These are phyloP conservation scores for Leptographium wingfieldii DNA, from an alignment of 2,329 filamentous ascomycete genomes.

Conservation along the genomic window DNA sequence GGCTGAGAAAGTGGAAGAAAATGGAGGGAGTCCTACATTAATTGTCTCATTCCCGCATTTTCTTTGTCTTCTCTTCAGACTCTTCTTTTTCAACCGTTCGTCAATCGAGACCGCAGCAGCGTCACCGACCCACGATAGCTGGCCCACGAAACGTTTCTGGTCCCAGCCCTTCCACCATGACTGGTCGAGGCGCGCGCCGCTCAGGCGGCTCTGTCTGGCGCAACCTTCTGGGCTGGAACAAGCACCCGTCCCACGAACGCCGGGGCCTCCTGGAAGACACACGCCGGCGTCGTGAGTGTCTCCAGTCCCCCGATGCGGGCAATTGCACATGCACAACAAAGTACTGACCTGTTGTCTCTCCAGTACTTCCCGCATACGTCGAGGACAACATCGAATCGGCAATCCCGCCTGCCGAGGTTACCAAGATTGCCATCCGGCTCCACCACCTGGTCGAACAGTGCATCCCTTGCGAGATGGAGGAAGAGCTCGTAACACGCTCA, in stretches of 20 bases:
- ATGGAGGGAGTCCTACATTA: background rate
- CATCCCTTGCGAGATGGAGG: slow-evolving; percentile 80
- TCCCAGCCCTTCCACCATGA: background rate
- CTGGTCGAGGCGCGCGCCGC: background rate
- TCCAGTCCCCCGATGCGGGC: background rate
- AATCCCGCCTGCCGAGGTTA: slow-evolving; percentile 67
- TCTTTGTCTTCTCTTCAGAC: background rate
- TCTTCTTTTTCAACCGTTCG: background rate
- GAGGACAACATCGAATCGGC: slow-evolving; percentile 49
- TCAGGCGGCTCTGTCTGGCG: slow-evolving; percentile 11
- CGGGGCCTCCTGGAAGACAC: slow-evolving; percentile 20
- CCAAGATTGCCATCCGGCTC: slow-evolving; percentile 76
- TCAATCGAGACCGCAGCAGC: background rate
- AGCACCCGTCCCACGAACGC: slow-evolving; percentile 14
- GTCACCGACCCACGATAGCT: background rate
- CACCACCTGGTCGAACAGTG: slow-evolving; percentile 85
- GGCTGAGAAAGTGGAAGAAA: background rate
- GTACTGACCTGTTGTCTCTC: background rate
- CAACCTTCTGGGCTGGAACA: slow-evolving; percentile 20
- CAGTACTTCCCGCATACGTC: slow-evolving; percentile 54
- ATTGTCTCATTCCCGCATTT: background rate
- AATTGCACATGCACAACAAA: too few species aligned
- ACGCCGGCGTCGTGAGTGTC: slow-evolving; percentile 17
- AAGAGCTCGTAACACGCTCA: slow-evolving; percentile 58
- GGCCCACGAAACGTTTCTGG: background rate